phyloP scores from a whole-genome alignment of 2,329 filamentous ascomycete species.

The Botrytis sinoallii region DNA sequence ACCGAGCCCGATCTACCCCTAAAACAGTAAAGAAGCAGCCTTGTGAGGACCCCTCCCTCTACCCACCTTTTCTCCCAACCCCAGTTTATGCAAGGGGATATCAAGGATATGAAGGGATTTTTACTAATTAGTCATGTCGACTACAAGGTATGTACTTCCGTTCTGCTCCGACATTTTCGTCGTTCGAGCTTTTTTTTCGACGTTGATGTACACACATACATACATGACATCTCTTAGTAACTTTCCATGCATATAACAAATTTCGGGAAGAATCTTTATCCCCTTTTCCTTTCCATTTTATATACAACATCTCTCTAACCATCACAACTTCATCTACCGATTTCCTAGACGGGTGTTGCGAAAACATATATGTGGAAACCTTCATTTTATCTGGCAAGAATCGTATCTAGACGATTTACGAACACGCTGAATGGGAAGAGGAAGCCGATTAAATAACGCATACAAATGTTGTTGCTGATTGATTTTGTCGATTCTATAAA shows the following conservation, averaged over 20 bases:
- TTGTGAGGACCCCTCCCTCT: background rate
- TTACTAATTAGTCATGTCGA: background rate
- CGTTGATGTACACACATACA: background rate
- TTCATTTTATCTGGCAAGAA: background rate
- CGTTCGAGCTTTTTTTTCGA: background rate
- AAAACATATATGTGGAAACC: background rate
- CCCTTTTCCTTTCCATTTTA: background rate
- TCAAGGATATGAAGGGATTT: background rate
- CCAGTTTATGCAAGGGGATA: conserved; percentile 2
- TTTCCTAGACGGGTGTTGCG: background rate
- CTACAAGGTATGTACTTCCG: background rate
- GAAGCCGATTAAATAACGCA: background rate
- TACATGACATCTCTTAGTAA: background rate
- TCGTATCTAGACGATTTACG: background rate
- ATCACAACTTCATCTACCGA: background rate
- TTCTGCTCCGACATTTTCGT: background rate
- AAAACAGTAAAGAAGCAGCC: background rate
- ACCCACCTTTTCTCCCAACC: background rate
- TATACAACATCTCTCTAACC: background rate
- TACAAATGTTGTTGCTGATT: background rate
- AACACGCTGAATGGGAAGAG: background rate
- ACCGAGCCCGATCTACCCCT: background rate
- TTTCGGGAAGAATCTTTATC: background rate
- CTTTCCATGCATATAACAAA: background rate
- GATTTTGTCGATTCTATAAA: background rate